These are phyloP conservation scores for Parsonsia alboflavescens DNA, from an alignment of 257 asterid genomes.

Conservation along the genomic window DNA sequence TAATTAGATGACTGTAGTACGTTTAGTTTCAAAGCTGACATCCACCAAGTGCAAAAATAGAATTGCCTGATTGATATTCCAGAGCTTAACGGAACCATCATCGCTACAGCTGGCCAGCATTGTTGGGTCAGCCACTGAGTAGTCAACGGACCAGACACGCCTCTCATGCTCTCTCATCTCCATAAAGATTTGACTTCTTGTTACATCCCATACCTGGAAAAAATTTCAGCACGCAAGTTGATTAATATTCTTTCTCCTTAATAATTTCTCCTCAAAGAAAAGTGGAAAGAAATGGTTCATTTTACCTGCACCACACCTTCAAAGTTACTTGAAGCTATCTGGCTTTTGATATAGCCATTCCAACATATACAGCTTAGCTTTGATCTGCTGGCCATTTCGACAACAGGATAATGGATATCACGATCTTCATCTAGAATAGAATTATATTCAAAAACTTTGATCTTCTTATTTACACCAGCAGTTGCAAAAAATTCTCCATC, in stretches of 20 bases:
- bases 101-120: slow-evolving; percentile 98
- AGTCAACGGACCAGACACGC: slow-evolving; percentile 96
- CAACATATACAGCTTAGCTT: slow-evolving; percentile 97
- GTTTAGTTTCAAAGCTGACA: slow-evolving; percentile 93
- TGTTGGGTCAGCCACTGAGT: slow-evolving; percentile 89
- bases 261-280: neutral
- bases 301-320: slow-evolving; percentile 96
- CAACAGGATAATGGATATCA: slow-evolving; percentile 93
- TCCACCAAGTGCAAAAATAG: slow-evolving; percentile 89
- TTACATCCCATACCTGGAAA: slow-evolving; percentile 86
- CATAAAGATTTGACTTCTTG: slow-evolving; percentile 78
- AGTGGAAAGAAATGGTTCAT: neutral
- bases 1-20: slow-evolving; percentile 64
- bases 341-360: slow-evolving; percentile 94
- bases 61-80: slow-evolving; percentile 99
- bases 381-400: slow-evolving; percentile 87
- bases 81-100: slow-evolving; percentile 95
- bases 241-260: neutral
- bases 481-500: slow-evolving; percentile 95
- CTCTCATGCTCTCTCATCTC: slow-evolving; percentile 97
- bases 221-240: slow-evolving; percentile 8
- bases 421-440: slow-evolving; percentile 63
- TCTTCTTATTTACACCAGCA: slow-evolving; percentile 98
- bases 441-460: slow-evolving; percentile 82
- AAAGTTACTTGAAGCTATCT: slow-evolving; percentile 95